phyloP scores from a whole-genome alignment of 2,329 filamentous ascomycete genomes.

The Fusarium foetens region DNA sequence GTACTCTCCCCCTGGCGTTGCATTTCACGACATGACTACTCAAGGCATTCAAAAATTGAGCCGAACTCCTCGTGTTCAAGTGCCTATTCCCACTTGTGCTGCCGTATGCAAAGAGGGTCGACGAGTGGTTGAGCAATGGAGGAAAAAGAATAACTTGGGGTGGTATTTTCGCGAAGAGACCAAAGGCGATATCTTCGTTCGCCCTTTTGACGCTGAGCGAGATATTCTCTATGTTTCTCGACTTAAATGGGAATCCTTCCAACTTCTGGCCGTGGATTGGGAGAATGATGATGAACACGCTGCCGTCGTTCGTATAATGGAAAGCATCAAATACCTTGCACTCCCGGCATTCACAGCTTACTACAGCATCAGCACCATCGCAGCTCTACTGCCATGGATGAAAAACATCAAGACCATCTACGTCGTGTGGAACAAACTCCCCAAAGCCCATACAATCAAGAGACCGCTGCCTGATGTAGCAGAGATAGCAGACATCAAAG shows the following conservation, averaged over 20 bases:
- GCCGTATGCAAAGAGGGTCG: constrained; percentile 41
- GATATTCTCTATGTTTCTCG: constrained; percentile 37
- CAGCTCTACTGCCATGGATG: constrained; percentile 21
- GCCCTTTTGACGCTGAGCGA: constrained; percentile 20
- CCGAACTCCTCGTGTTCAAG: constrained; percentile 19
- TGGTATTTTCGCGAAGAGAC: constrained; percentile 19
- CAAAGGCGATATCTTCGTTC: constrained; percentile 18
- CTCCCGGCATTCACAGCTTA: constrained; percentile 44
- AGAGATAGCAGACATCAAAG: neutral
- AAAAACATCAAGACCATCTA: constrained; percentile 33
- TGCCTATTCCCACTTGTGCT: constrained; percentile 20
- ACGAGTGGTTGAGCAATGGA: constrained; percentile 28
- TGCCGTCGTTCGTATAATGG: constrained; percentile 8
- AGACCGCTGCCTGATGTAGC: neutral
- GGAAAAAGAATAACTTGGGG: neutral
- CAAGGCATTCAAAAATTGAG: neutral
- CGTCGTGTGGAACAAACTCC: constrained; percentile 40
- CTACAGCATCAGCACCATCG: constrained; percentile 35
- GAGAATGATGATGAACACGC: neutral
- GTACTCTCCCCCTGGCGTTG: constrained; percentile 3
- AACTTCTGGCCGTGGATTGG: neutral
- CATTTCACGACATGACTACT: neutral
- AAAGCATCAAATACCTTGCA: constrained; percentile 34
- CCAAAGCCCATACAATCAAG: neutral
- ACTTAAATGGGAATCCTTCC: constrained; percentile 33